These are phyloP conservation scores for Microcera coccophila DNA, from an alignment of 2,329 filamentous ascomycete species.

Conservation along the genomic window DNA sequence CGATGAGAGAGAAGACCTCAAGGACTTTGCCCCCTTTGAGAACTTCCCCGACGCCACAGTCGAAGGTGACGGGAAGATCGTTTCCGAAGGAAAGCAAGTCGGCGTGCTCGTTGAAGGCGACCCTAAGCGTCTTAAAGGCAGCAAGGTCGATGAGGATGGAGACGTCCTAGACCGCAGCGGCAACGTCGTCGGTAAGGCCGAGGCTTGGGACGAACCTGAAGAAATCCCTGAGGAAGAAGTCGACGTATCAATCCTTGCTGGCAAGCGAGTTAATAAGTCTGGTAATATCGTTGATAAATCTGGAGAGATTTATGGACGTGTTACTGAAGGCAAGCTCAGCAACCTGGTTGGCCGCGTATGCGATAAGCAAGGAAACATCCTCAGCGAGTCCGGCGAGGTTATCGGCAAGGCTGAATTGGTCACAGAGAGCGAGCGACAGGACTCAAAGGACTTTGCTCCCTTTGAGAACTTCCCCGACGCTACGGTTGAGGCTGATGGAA, in stretches of 20 bases:
- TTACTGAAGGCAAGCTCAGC: conserved; percentile 61
- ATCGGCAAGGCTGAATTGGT: conserved; percentile 62
- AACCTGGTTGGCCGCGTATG: conserved; percentile 60
- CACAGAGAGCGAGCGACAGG: conserved; percentile 51
- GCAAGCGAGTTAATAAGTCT: conserved; percentile 55
- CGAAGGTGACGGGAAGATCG: conserved; percentile 50
- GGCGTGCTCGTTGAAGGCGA: conserved; percentile 64
- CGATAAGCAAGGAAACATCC: conserved; percentile 66
- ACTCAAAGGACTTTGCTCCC: conserved; percentile 44
- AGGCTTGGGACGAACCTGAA: conserved; percentile 45
- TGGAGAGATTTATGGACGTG: conserved; percentile 55
- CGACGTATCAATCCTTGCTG: conserved; percentile 50
- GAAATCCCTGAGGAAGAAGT: conserved; percentile 24
- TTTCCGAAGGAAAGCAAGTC: conserved; percentile 51
- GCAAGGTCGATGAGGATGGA: conserved; percentile 64
- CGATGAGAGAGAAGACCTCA: conserved; percentile 46
- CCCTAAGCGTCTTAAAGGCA: conserved; percentile 59
- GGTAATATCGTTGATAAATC: conserved; percentile 55
- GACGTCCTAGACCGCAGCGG: conserved; percentile 65
- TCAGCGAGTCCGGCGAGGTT: conserved; percentile 65
- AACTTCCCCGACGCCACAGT: conserved; percentile 54
- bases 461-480: conserved; percentile 58
- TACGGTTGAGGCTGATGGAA: conserved; percentile 50
- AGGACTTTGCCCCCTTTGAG: conserved; percentile 52
- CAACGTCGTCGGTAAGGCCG: conserved; percentile 61